A percentile compares a stretch with the other conserved stretches of the same genome.
Conservation (phyloP, 805 yeast species). For the Metschnikowia continentalis region DNA sequence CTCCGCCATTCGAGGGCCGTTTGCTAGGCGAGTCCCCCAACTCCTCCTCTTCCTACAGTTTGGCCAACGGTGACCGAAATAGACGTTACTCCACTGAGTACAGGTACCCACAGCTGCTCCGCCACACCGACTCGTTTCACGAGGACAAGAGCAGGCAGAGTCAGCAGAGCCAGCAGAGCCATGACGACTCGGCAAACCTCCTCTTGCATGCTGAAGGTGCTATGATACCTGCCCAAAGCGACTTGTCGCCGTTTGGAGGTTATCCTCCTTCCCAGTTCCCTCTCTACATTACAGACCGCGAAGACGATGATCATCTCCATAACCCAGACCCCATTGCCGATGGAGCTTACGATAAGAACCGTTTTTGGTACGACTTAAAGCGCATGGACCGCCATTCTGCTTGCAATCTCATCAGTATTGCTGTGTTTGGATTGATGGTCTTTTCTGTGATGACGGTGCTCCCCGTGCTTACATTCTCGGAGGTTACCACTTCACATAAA, state of each 20-base stretch:
- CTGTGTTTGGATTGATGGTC: conserved; percentile 56
- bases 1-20: background rate
- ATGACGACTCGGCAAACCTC: background rate
- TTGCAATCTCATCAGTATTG: conserved; percentile 57
- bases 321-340: conserved; percentile 95
- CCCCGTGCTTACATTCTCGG: conserved; percentile 83
- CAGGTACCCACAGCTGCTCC: background rate
- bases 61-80: background rate
- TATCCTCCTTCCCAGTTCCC: conserved; percentile 97
- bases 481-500: conserved; percentile 38
- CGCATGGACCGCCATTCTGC: conserved; percentile 59
- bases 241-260: conserved; percentile 78
- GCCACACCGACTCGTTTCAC: background rate
- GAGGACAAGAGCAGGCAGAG: background rate
- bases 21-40: background rate
- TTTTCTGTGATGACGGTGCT: conserved; percentile 65
- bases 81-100: background rate
- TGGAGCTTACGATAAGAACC: conserved; percentile 72
- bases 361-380: conserved; percentile 61
- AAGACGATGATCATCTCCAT: conserved; percentile 90
- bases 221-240: conserved; percentile 1
- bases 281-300: conserved; percentile 84
- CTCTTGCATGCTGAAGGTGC: background rate
- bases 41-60: background rate
- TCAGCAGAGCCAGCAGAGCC: background rate